Evolutionary conservation across 192 early-diverging fungal species (phyloP).

Genomic region (Coemansia sp.): DNA sequence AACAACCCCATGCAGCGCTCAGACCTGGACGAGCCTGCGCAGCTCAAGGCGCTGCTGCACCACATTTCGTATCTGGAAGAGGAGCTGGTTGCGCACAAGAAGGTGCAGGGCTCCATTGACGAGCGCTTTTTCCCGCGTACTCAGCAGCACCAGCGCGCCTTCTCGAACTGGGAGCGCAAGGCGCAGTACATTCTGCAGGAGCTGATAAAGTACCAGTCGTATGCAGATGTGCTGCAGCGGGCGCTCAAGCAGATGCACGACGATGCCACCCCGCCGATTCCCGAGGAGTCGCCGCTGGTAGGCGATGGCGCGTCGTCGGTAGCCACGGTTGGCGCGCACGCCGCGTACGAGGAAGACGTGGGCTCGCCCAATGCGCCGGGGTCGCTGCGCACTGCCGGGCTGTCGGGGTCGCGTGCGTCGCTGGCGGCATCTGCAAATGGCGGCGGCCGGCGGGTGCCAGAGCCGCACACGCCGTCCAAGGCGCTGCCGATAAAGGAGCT

Average conservation of each 20-base stretch:
- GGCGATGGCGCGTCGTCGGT: conserved; percentile 16
- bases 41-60: conserved; percentile 64
- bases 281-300: conserved; percentile 30
- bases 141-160: conserved; percentile 61
- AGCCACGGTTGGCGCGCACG: conserved; percentile 5
- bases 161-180: conserved; percentile 78
- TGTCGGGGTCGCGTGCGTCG: conserved; percentile 28
- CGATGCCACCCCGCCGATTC: conserved; percentile 38
- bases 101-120: conserved; percentile 55
- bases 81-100: conserved; percentile 70
- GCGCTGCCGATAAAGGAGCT: conserved; percentile 53
- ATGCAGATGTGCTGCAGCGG: conserved; percentile 70
- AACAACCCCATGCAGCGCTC: conserved; percentile 55
- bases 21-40: conserved; percentile 53
- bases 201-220: conserved; percentile 81
- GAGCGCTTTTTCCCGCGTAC: conserved; percentile 60
- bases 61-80: conserved; percentile 62
- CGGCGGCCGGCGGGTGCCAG: conserved; percentile 9
- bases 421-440: conserved; percentile 14
- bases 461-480: conserved; percentile 42
- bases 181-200: conserved; percentile 75
- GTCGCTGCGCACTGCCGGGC: conserved; percentile 8
- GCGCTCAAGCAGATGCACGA: conserved; percentile 57
- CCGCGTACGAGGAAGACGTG: conserved; percentile 1
- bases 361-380: neutral